A percentile compares a stretch with the other conserved stretches of the same genome.
Conservation (phyloP, 208 protist species). For the Phytomonas serpens region DNA sequence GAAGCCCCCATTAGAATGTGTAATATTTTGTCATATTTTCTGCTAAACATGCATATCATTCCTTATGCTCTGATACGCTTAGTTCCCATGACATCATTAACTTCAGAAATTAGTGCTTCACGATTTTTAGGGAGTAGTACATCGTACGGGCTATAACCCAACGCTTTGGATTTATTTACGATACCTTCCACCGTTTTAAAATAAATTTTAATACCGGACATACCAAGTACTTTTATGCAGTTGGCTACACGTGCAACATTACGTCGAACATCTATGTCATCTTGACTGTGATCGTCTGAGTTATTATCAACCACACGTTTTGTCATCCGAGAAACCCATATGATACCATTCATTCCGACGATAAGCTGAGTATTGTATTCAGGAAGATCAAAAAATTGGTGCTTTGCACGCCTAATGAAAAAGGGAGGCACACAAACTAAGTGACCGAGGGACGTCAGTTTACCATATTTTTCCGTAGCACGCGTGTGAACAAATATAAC, state of each 20-base stretch:
- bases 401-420: constrained; percentile 65
- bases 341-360: constrained; percentile 84
- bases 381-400: constrained; percentile 64
- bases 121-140: constrained; percentile 29
- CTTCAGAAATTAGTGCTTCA: constrained; percentile 10
- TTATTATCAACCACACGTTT: neutral
- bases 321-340: constrained; percentile 68
- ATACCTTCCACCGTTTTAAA: constrained; percentile 40
- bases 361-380: constrained; percentile 28
- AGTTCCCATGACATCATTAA: constrained; percentile 16
- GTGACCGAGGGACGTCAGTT: constrained; percentile 37
- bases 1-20: neutral
- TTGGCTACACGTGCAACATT: constrained; percentile 61
- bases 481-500: constrained; percentile 93
- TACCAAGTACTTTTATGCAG: constrained; percentile 55
- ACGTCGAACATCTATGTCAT: constrained; percentile 21
- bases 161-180: constrained; percentile 40
- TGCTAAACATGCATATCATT: neutral
- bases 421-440: constrained; percentile 59
- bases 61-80: constrained; percentile 11
- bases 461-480: constrained; percentile 79
- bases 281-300: constrained; percentile 12
- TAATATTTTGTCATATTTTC: neutral
- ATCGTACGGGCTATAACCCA: constrained; percentile 46
- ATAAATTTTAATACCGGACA: constrained; percentile 41